Evolutionary conservation across 2,329 filamentous ascomycete genomes (phyloP), one percentile per base, ranked within the genome.

Genomic region (Botrytis aclada): DNA sequence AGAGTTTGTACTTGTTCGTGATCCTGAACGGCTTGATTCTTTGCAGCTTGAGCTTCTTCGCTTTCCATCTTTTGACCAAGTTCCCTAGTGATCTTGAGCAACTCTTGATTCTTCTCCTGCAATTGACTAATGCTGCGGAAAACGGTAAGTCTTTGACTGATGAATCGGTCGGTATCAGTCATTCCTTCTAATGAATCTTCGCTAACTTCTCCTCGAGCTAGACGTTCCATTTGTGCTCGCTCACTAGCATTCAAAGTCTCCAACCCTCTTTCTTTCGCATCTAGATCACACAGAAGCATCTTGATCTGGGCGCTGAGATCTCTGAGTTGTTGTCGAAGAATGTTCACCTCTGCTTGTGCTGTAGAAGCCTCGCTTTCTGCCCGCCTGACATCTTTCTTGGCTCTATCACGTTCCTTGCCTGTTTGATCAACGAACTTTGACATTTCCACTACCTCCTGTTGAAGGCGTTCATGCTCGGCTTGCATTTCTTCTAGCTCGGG

Each of bases 301-400:
- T 97, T 97, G 76, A 98, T 89, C 82, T 99, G 95, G 1, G 92
- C 91, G 78, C 94, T 94, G 32, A 97, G 87, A 81, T 98, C 96
- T 47, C 95, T 92, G 14, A 98, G 86, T 81, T 98, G 94, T 76
- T 94, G 93, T 69, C 92, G 92, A 37, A 97, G 85, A 56, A 98
- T 93, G 74, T 92, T 90, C 45, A 88, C 87, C 82, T 98, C 94
- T 1, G 88, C 86, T 74, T 89, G 86, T 0, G 86, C 84, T 0
- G 85, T 88, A 37, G 85, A 87, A 72, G 94, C 86, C 72, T 93
- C 88, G n/a, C 88, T 88, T 80, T 96, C 91, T 70, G 91, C 92
- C 82, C 92, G 95, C 76, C 94, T 89, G 18, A 92, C 88, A 37
- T 93, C 91, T 82, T 93, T 95, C 74, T 90, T 90, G 1, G 94